These are phyloP conservation scores for Teratosphaeria epicoccoides DNA, from an alignment of 2,329 filamentous ascomycete species.

Conservation along the genomic window DNA sequence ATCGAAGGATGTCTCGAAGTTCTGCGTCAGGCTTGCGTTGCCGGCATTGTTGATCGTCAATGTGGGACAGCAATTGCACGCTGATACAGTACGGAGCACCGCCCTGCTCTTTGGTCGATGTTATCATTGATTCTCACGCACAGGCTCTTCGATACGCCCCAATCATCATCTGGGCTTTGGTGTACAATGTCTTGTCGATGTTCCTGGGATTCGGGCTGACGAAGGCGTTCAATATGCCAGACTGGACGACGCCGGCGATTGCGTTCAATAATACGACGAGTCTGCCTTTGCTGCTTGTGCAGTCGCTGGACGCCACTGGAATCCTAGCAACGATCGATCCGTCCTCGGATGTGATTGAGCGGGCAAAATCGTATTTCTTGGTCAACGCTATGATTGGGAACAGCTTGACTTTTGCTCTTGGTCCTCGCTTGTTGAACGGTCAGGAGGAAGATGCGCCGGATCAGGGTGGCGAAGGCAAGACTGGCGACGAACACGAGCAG, in stretches of 20 bases:
- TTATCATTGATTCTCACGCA: not conserved
- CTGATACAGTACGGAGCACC: conserved; percentile 35
- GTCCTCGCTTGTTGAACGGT: conserved; percentile 47
- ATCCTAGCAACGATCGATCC: conserved; percentile 41
- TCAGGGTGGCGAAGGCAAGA: conserved; percentile 6
- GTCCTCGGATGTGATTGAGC: conserved; percentile 40
- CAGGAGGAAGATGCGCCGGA: conserved; percentile 33
- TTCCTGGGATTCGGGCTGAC: conserved; percentile 35
- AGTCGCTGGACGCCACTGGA: conserved; percentile 45
- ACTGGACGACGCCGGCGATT: conserved; percentile 44
- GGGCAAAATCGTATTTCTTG: conserved; percentile 56
- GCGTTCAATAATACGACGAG: conserved; percentile 50
- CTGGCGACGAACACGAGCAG: conserved; percentile 19
- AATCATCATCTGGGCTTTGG: conserved; percentile 38
- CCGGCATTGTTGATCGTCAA: conserved; percentile 45
- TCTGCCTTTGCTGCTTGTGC: conserved; percentile 42
- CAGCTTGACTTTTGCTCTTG: conserved; percentile 53
- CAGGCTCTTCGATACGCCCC: conserved; percentile 13
- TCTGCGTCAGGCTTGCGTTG: conserved; percentile 44
- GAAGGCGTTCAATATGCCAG: conserved; percentile 38
- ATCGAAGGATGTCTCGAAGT: conserved; percentile 43
- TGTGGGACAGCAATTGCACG: conserved; percentile 41
- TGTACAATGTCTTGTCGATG: conserved; percentile 42
- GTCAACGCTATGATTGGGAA: conserved; percentile 53
- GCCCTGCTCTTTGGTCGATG: conserved; percentile 5